Conservation (phyloP, 495 filamentous ascomycete genomes). For the Cladorrhinum samala region DNA sequence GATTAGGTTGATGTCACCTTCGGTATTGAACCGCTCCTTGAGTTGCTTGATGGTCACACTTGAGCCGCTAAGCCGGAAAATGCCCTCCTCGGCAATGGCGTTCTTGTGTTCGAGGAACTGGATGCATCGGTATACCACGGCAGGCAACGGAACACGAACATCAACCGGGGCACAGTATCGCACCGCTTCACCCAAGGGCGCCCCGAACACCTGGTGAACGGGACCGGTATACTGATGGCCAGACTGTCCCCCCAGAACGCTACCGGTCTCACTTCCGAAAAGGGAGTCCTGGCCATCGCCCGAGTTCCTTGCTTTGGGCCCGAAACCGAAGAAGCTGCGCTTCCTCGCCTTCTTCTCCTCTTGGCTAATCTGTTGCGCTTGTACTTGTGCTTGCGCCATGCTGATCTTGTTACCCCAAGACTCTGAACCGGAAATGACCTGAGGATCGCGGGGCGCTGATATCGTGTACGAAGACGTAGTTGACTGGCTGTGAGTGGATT, state of each 20-base stretch:
- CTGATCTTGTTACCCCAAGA: conserved; percentile 74
- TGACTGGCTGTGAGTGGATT: conserved; percentile 27
- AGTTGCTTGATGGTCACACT: conserved; percentile 89
- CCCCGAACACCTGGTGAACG: conserved; percentile 76
- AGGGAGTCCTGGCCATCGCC: conserved; percentile 44
- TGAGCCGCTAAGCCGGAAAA: conserved; percentile 91
- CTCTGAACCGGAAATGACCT: conserved; percentile 78
- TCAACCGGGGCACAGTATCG: conserved; percentile 68
- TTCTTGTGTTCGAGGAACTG: conserved; percentile 85
- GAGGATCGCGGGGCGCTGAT: conserved; percentile 79
- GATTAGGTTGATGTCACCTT: conserved; percentile 87
- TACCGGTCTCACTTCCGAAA: conserved; percentile 31
- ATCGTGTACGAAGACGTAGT: conserved; percentile 54
- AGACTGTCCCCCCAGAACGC: conserved; percentile 15
- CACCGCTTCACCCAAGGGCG: conserved; percentile 80
- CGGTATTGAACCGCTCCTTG: conserved; percentile 84
- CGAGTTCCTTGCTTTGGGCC: conserved; percentile 48
- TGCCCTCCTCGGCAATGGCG: conserved; percentile 83
- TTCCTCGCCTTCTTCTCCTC: conserved; percentile 80
- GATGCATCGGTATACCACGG: conserved; percentile 95
- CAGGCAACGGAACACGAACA: conserved; percentile 67
- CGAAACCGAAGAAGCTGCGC: conserved; percentile 91
- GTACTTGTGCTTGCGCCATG: conserved; percentile 33
- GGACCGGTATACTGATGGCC: conserved; percentile 47
- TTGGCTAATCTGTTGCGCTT: conserved; percentile 41